Percentiles rank a stretch among this genome's conserved stretches.
These are phyloP conservation scores for Spongospora subterranea DNA, from an alignment of 208 protist species.

Conservation along the genomic window DNA sequence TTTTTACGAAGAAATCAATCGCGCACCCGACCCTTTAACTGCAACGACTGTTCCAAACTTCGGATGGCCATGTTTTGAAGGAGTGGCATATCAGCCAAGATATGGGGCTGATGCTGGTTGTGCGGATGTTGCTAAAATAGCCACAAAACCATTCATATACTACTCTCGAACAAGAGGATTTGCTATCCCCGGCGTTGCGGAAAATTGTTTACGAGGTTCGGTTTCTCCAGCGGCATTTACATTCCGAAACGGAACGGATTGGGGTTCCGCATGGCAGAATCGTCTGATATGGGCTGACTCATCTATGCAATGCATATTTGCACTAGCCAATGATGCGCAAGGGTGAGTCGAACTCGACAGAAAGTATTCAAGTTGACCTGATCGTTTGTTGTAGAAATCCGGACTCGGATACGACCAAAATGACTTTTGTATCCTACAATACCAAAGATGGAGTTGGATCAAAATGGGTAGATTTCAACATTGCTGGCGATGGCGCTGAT, in stretches of 20 bases:
- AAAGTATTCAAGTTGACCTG: not conserved
- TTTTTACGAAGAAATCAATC: constrained; percentile 48
- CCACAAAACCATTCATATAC: not conserved
- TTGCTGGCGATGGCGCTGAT: not conserved
- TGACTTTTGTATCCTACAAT: not conserved
- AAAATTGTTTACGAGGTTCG: constrained; percentile 2
- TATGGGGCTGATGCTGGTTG: constrained; percentile 34
- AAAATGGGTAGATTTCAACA: not conserved
- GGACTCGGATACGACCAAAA: not conserved
- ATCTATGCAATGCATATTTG: constrained; percentile 53
- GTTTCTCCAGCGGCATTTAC: constrained; percentile 25
- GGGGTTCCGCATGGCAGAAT: constrained; percentile 17
- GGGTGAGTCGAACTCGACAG: not conserved
- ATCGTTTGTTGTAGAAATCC: not conserved
- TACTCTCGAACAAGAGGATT: constrained; percentile 33
- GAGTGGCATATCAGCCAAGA: not conserved
- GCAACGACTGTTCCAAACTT: constrained; percentile 4
- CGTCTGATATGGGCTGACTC: constrained; percentile 45
- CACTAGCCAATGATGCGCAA: not conserved
- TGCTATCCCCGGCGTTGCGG: not conserved
- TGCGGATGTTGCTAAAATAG: not conserved
- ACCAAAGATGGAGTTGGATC: no score
- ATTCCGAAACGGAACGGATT: not conserved
- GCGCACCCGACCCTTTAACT: not conserved
- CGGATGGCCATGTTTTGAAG: constrained; percentile 49